These are phyloP conservation scores for Suzukiozyma palmioleophila DNA, from an alignment of 1,139 yeast genomes.

Conservation along the genomic window DNA sequence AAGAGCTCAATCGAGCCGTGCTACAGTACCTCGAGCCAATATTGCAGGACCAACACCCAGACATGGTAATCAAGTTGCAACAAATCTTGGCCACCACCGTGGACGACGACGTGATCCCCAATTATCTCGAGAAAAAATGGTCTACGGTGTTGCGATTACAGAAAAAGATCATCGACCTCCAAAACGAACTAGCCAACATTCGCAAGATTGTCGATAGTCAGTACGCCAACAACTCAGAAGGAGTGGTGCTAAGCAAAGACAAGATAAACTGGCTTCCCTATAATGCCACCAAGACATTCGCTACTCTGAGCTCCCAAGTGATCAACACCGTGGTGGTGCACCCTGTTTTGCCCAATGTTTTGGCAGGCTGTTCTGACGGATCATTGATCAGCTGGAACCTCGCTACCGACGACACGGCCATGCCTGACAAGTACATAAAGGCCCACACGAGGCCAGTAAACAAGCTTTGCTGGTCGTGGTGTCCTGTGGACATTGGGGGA, in stretches of 20 bases:
- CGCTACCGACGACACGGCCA: slow-evolving; percentile 49
- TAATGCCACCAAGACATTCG: slow-evolving; percentile 43
- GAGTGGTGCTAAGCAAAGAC: slow-evolving; percentile 16
- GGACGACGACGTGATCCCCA: slow-evolving; percentile 30
- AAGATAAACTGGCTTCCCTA: slow-evolving; percentile 71
- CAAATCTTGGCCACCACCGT: slow-evolving; percentile 12
- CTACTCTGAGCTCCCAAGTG: slow-evolving; percentile 52
- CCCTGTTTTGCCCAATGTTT: slow-evolving; percentile 62
- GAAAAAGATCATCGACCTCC: slow-evolving; percentile 61
- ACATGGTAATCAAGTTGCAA: slow-evolving; percentile 11
- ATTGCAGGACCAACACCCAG: slow-evolving; percentile 10
- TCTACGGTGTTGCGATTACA: slow-evolving; percentile 79
- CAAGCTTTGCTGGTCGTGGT: slow-evolving; percentile 50
- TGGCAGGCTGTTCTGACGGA: slow-evolving; percentile 74
- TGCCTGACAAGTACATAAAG: slow-evolving; percentile 62
- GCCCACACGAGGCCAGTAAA: slow-evolving; percentile 79
- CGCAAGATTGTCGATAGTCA: slow-evolving; percentile 41
- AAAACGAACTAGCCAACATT: slow-evolving; percentile 38
- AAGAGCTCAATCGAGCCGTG: slow-evolving; percentile 53
- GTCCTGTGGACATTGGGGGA: slow-evolving; percentile 25
- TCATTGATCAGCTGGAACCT: slow-evolving; percentile 69
- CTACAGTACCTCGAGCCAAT: slow-evolving; percentile 48
- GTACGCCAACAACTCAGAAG: slow-evolving; percentile 6
- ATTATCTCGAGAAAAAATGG: slow-evolving; percentile 82
- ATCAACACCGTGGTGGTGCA: slow-evolving; percentile 68